Evolutionary conservation across 108 stramenopile species (phyloP), one percentile per base, ranked within the genome.

Genomic region (Cyclotella kingstonii): DNA sequence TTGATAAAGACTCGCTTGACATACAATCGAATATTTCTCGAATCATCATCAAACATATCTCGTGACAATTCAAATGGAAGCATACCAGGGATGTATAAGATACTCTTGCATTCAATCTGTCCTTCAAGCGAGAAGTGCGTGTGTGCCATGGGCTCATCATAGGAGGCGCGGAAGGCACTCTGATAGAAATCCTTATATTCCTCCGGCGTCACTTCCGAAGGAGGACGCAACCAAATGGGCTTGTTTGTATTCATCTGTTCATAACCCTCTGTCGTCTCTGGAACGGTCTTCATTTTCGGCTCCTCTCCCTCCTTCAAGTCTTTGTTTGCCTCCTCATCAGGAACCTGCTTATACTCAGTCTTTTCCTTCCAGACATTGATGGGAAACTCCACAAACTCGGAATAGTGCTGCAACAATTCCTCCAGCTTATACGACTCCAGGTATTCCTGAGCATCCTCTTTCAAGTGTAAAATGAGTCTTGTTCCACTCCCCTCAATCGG

Each of bases 1-100:
- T 97, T 98, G 93, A 98, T 97, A 65, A 98, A 98, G 27, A 98
- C 98, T 17, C 98, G 95, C 83, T 97, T 97, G 27, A 98, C 98
- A 78, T 98, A 98, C 9, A 98, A 78, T 31, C 93, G 90, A 63
- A 98, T 89, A 51, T 90, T 90, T 11, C 87, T 77, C 19, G 90
- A 52, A 54, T 95, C 85, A 60, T 97, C 96, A 64, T 96, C 96
- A 73, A 98, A 98, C 98, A 98, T 97, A 66, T 96, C 94, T 52
- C 88, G 67, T 54, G 80, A 83, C 48, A 98, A 66, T 74, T 98
- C 98, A 66, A 94, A 97, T 22, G 98, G 98, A 10, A 97, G 68
- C 71, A 90, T 90, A 26, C 91, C 86, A 5, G 98, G 98, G 36
- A 98, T 85, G 87, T 90, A 98, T 35, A 97, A 70, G 34, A 98